These are phyloP conservation scores for Penicillium sp. DNA, from an alignment of 2,329 filamentous ascomycete genomes.

Conservation along the genomic window DNA sequence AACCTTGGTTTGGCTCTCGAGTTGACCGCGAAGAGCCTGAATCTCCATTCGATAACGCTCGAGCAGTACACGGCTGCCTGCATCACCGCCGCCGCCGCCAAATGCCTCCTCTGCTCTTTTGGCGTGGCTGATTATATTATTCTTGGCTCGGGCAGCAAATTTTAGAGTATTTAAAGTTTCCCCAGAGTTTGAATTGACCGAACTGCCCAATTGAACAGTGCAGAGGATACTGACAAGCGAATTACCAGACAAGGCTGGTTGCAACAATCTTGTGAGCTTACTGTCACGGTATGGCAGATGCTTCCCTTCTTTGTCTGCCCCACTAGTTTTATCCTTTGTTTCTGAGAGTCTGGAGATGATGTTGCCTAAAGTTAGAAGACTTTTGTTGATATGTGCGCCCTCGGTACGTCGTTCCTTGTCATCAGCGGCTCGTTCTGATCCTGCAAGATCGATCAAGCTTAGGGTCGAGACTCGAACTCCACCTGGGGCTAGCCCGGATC, in stretches of 20 bases:
- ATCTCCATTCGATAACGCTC: constrained; percentile 97
- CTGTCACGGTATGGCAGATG: constrained; percentile 97
- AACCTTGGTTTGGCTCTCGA: constrained; percentile 79
- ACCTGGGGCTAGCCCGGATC: constrained; percentile 74
- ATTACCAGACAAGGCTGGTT: constrained; percentile 89
- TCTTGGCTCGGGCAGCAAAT: constrained; percentile 94
- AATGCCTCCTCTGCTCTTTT: constrained; percentile 92
- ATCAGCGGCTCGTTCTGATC: constrained; percentile 94
- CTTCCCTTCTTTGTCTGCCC: constrained; percentile 80
- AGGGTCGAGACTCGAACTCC: constrained; percentile 94
- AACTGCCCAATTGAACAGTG: constrained; percentile 86
- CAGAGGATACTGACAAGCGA: constrained; percentile 97
- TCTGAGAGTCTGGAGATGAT: constrained; percentile 94
- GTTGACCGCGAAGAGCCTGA: constrained; percentile 74
- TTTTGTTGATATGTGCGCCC: constrained; percentile 98
- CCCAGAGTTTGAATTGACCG: constrained; percentile 74
- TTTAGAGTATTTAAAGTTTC: constrained; percentile 97
- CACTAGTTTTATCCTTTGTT: constrained; percentile 79
- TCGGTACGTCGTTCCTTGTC: constrained; percentile 92
- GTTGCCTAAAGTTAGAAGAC: constrained; percentile 88
- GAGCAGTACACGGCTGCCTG: constrained; percentile 81
- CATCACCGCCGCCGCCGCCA: constrained; percentile 75
- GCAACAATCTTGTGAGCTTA: constrained; percentile 90
- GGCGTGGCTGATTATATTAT: constrained; percentile 95
- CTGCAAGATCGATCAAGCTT: constrained; percentile 93